Percentiles rank a stretch among this genome's conserved stretches.
phyloP scores from a whole-genome alignment of 306 rosid genomes.

The Comarum palustre region DNA sequence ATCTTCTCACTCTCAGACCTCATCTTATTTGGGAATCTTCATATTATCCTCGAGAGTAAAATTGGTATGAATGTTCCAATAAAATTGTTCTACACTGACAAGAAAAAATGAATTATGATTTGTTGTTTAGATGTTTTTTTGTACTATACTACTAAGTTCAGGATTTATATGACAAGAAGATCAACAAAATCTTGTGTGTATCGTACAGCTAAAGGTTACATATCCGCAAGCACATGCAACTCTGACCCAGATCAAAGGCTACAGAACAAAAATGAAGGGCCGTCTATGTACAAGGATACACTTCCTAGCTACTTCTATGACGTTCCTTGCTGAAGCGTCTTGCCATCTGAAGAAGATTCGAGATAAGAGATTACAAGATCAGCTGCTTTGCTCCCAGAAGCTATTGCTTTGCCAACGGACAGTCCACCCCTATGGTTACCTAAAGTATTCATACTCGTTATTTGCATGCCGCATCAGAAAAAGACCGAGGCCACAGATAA shows the following conservation, averaged over 20 bases:
- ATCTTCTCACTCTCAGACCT: too few species aligned
- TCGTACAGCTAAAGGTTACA: not conserved
- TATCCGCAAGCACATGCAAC: not conserved
- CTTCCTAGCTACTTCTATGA: conserved; percentile 15
- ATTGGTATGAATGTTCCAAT: not conserved
- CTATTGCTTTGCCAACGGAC: conserved; percentile 81
- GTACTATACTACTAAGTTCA: not conserved
- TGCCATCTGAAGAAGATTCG: conserved; percentile 50
- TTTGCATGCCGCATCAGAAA: not conserved
- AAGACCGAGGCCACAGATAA: not conserved
- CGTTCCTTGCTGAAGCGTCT: conserved; percentile 24
- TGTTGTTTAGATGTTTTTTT: not conserved
- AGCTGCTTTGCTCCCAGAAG: conserved; percentile 90
- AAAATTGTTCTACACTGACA: too few species aligned
- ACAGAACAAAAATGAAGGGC: not conserved
- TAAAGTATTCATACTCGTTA: conserved; percentile 10
- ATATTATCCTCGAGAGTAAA: too few species aligned
- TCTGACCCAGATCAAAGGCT: not conserved
- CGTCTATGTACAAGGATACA: not conserved
- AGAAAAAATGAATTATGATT: too few species aligned
- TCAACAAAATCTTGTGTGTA: not conserved
- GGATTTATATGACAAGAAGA: not conserved
- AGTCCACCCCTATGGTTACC: conserved; percentile 86
- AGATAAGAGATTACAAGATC: conserved; percentile 78
- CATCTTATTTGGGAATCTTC: too few species aligned